phyloP scores from a whole-genome alignment of 257 asterid species.

The Jaltomata sinuosa region DNA sequence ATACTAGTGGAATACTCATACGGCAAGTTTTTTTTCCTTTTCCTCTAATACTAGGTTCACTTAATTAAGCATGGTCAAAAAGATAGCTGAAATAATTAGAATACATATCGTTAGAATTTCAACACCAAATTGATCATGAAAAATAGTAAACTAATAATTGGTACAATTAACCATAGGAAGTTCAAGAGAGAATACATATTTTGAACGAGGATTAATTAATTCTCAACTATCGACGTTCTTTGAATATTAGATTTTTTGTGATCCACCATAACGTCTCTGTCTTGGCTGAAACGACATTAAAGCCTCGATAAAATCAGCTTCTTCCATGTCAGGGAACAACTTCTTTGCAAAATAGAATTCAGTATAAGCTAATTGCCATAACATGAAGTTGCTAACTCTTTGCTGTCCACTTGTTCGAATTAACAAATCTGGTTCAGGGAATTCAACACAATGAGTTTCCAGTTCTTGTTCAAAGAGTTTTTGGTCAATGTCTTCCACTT shows the following conservation, averaged over 20 bases:
- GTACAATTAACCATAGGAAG: no score
- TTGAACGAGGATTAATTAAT: no score
- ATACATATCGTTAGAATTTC: no score
- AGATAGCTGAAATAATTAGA: no score
- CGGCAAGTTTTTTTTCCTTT: no score
- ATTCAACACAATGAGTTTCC: background rate
- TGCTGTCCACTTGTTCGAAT: conserved; percentile 24
- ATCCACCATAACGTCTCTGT: conserved; percentile 15
- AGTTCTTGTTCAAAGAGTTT: background rate
- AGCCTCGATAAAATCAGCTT: conserved; percentile 5
- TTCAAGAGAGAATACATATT: no score
- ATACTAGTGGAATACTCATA: no score
- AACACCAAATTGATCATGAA: no score
- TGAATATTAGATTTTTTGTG: background rate
- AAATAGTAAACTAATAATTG: no score
- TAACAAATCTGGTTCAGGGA: conserved; percentile 22
- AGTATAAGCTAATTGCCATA: conserved; percentile 31
- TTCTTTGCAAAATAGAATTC: conserved; percentile 9
- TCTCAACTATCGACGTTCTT: background rate
- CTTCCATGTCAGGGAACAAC: conserved; percentile 16
- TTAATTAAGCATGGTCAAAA: no score
- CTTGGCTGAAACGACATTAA: conserved; percentile 7
- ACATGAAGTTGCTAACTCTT: conserved; percentile 27
- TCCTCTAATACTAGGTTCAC: no score
- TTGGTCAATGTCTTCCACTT: background rate